Evolutionary conservation across 2,329 filamentous ascomycete species (phyloP), one percentile per base, ranked within the genome.

Genomic region (Alternaria ethzedia): DNA sequence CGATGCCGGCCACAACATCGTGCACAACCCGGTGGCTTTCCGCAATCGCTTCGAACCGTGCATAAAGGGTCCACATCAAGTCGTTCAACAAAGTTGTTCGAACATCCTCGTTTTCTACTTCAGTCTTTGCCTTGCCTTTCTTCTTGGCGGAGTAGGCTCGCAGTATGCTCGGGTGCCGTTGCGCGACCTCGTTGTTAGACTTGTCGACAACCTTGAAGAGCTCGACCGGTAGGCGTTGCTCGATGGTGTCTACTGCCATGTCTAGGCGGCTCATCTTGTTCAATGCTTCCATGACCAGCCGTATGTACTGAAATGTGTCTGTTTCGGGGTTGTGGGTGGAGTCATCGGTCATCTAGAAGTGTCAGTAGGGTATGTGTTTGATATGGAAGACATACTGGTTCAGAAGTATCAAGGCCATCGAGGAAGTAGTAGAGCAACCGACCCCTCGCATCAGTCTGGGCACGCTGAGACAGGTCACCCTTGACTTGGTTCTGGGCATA

Each of bases 41-140:
- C 5, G 94, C 93, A 69, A 99, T 98, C 8, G 96, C 93, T 79
- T 98, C 96, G 68, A 99, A 98, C 73, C 97, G 97, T 46, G 94
- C 94, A 78, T 96, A 99, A 1, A 99, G 81, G 0, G 93, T 95
- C 89, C 91, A 96, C 3, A 99, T 83, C 49, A 98, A 87, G 75
- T 99, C 96, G 68, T 96, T 92, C 52, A 99, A 90, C 26, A 97
- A 92, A 71, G 93, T 91, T 13, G 91, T 90, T 17, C 92, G 88
- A 82, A 94, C 89, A 68, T 92, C 89, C 17, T 91, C 77, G 50
- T 71, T 93, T 70, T 93, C 88, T 30, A 91, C 87, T 23, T 71
- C 72, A 8, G 70, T 58, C 85, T 88, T 59, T 87, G 89, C 71
- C 91, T 90, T 68, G 89, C 86, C 64, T 88, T 60, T 88, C 81